A percentile compares a stretch with the other conserved stretches of the same genome.
Conservation (phyloP, 2,329 filamentous ascomycete genomes). For the Daldinia sp. region DNA sequence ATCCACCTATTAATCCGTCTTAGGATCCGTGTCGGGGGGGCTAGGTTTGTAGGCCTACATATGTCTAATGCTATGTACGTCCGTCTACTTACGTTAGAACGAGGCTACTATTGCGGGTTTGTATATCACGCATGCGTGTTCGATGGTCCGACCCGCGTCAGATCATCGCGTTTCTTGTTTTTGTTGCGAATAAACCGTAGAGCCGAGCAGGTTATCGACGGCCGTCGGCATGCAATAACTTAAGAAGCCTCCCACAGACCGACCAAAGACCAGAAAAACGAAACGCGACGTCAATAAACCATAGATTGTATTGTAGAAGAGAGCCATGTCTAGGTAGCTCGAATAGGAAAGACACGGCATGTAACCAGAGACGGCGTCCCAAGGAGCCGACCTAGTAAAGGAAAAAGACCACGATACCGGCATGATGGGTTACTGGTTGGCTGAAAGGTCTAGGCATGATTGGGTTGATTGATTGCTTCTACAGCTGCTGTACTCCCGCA, state of each 20-base stretch:
- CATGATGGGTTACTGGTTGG: slow-evolving; percentile 38
- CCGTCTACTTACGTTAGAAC: slow-evolving; percentile 27
- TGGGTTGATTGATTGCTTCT: slow-evolving; percentile 41
- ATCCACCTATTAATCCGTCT: slow-evolving; percentile 22
- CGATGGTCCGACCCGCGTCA: slow-evolving; percentile 38
- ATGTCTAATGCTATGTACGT: not conserved
- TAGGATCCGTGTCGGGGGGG: slow-evolving; percentile 21
- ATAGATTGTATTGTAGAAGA: slow-evolving; percentile 7
- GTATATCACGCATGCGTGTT: slow-evolving; percentile 27
- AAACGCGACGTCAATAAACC: slow-evolving; percentile 24
- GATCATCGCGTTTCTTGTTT: slow-evolving; percentile 31
- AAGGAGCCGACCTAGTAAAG: slow-evolving; percentile 36
- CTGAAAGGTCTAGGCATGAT: slow-evolving; percentile 31
- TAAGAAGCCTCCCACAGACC: slow-evolving; percentile 20
- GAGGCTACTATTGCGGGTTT: slow-evolving; percentile 11
- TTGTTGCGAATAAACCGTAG: slow-evolving; percentile 27
- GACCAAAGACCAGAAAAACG: slow-evolving; percentile 21
- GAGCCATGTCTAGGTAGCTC: slow-evolving; percentile 17
- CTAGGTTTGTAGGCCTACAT: slow-evolving; percentile 26
- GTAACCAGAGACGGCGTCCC: slow-evolving; percentile 35
- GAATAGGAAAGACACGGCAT: slow-evolving; percentile 29
- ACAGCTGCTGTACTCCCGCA: slow-evolving; percentile 42
- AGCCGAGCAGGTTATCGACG: slow-evolving; percentile 37
- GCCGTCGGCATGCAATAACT: slow-evolving; percentile 33
- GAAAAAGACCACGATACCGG: slow-evolving; percentile 38